Percentiles rank a stretch among this genome's conserved stretches.
Evolutionary conservation across 129 eudicot species (phyloP).

Genomic region (carrot (Daucus carota)): DH1_v3.0 NC_030389.2:5803001-5803500

Average conservation of each 20-base stretch:
- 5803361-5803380: background rate
- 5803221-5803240: background rate
- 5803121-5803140: background rate
- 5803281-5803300: no score
- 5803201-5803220: background rate
- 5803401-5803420: constrained; percentile 39
- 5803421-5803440: constrained; percentile 44
- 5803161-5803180: background rate
- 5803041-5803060: background rate
- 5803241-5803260: background rate
- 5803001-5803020: background rate
- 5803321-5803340: no score
- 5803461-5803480: constrained; percentile 36
- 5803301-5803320: no score
- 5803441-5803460: constrained; percentile 59
- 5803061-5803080: background rate
- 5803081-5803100: background rate
- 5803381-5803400: background rate
- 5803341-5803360: background rate
- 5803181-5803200: background rate
- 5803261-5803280: background rate
- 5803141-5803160: background rate
- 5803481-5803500: constrained; percentile 31
- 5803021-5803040: background rate
- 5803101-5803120: background rate